Percentiles rank a stretch among this genome's conserved stretches.
Evolutionary conservation across 1,284 basidiomycete genomes (phyloP).

Genomic region (Lentinula novae-zelandiae): DNA sequence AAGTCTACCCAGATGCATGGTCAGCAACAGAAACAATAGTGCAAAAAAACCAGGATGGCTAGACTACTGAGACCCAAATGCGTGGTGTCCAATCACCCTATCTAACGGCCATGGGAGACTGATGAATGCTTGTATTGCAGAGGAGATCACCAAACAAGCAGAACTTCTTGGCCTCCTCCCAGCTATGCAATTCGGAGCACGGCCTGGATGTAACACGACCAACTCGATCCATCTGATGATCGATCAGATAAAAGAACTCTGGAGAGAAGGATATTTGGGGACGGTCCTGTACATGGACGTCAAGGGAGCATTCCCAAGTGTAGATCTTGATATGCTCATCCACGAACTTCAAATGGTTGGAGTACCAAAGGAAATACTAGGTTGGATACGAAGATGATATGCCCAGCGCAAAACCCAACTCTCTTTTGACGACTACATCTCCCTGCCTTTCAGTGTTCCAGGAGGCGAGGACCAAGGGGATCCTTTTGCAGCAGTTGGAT

Average conservation of each 20-base stretch:
- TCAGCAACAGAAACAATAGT: constrained; percentile 18
- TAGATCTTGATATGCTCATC: constrained; percentile 21
- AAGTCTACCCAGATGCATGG: constrained; percentile 19
- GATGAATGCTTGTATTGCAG: constrained; percentile 23
- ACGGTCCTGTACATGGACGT: too few species aligned
- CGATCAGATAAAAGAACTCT: too few species aligned
- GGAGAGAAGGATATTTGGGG: too few species aligned
- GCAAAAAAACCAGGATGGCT: constrained; percentile 26
- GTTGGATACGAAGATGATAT: constrained; percentile 21
- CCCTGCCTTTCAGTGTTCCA: too few species aligned
- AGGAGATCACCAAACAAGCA: constrained; percentile 20
- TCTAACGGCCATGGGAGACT: constrained; percentile 23
- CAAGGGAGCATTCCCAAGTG: constrained; percentile 28
- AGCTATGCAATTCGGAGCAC: too few species aligned
- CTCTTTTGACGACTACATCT: too few species aligned
- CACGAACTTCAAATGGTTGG: constrained; percentile 27
- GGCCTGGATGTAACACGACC: too few species aligned
- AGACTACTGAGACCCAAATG: constrained; percentile 23
- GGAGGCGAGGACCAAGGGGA: too few species aligned
- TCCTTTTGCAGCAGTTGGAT: too few species aligned
- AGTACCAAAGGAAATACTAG: constrained; percentile 23
- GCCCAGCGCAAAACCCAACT: constrained; percentile 24
- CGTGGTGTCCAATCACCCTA: constrained; percentile 28
- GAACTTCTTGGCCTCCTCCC: too few species aligned
- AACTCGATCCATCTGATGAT: too few species aligned